Base-by-base conservation (phyloP, 768 basidiomycete species). In the Pulveroboletus ravenelii region DNA sequence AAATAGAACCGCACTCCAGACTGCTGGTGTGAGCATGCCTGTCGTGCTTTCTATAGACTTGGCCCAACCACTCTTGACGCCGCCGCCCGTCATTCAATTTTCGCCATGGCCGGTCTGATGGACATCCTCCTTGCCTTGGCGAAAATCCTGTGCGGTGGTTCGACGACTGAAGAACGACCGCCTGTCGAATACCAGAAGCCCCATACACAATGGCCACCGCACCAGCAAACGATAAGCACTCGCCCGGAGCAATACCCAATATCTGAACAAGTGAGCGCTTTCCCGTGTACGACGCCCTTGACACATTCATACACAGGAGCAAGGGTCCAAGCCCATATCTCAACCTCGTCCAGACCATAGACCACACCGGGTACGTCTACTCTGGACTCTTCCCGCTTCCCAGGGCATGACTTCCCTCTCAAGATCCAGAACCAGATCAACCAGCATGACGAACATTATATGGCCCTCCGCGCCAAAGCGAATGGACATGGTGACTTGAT, bases 401-500 rank as follows among this genome's bases (percentile, higher is more conserved):
- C 15, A 45, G 14, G 20, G 14, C 14, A 1, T 50, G 14, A 47
- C 37, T 31, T 39, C 49, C 47, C 48, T 47, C 47, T 52, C 62
- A 78, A 63, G 79, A 77, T 84, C 58, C 71, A 69, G 52, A 81
- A 82, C 58, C 78, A 80, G 58, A 53, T 74, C 42, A 89, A 91
- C 64, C 82, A 85, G 58, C 75, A 78, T 54, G 80, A 92, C 61
- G 74, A 78, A 13, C 72, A 86, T 54, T 96, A 95, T 62, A 66
- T 71, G 44, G 70, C 74, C 29, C 75, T 96, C 20, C 81, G 95
- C 18, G 80, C 81, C 48, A 76, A 79, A 51, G 95, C 95, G 2
- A 85, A 82, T 48, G 74, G 78, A 45, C 87, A 89, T 57, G 91
- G 90, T 2, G 88, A 93, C 60, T 59, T 74, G 62, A 93, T 93